A percentile compares a stretch with the other conserved stretches of the same genome.
These are phyloP conservation scores for Fusarium lateritium DNA, from an alignment of 2,329 filamentous ascomycete genomes.

Conservation along the genomic window DNA sequence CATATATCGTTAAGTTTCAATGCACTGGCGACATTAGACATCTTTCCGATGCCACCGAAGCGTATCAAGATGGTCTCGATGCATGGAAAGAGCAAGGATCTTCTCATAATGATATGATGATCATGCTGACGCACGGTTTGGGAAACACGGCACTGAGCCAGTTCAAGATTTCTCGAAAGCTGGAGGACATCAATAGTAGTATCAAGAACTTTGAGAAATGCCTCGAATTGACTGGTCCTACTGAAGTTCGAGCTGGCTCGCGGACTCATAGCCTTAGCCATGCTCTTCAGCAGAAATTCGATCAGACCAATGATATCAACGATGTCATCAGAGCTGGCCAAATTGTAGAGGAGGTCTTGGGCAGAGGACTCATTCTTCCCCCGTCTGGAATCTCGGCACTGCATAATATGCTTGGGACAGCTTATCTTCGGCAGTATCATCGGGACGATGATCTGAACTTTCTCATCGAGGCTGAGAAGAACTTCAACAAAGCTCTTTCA, in stretches of 20 bases:
- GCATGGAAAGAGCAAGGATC: not conserved
- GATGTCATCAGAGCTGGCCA: not conserved
- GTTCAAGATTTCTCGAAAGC: not conserved
- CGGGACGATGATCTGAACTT: not conserved
- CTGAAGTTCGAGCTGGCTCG: not conserved
- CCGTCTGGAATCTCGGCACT: not conserved
- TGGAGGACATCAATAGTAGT: not conserved
- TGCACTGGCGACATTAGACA: not conserved
- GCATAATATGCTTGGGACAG: not conserved
- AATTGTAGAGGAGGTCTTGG: not conserved
- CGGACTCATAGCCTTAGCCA: not conserved
- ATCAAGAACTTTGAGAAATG: not conserved
- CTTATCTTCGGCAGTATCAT: not conserved
- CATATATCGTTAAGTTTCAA: not conserved
- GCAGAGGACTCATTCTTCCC: not conserved
- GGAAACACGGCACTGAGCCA: not conserved
- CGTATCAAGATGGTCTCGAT: not conserved
- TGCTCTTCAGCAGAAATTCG: not conserved
- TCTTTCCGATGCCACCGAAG: not conserved
- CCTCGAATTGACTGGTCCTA: not conserved
- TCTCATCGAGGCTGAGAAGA: not conserved
- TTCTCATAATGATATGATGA: accelerated
- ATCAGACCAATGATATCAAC: not conserved
- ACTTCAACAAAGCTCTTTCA: not conserved
- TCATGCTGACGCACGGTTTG: not conserved